A percentile compares a stretch with the other conserved stretches of the same genome.
Evolutionary conservation across 2,329 filamentous ascomycete species (phyloP).

Genomic region (Colletotrichum theobromicola): DNA sequence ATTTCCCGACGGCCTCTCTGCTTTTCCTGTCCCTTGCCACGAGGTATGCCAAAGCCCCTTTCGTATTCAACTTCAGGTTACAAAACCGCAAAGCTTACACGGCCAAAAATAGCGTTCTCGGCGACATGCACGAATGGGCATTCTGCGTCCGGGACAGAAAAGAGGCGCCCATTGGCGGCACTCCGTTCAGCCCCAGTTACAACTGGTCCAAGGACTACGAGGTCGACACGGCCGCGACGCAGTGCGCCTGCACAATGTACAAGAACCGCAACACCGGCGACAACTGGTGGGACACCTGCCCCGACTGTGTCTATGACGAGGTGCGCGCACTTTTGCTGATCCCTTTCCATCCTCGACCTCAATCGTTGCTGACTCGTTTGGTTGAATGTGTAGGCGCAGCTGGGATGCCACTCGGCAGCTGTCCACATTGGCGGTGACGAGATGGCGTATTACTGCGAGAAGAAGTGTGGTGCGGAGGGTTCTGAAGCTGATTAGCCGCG

Average conservation of each 20-base stretch:
- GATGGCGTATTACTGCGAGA: constrained; percentile 15
- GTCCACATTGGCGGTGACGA: constrained; percentile 22
- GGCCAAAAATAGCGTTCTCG: background rate
- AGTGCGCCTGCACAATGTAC: constrained; percentile 20
- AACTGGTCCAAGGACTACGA: constrained; percentile 10
- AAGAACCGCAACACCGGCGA: constrained; percentile 20
- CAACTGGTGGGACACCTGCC: constrained; percentile 22
- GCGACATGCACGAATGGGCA: background rate
- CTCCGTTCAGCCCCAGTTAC: background rate
- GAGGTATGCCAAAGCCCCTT: background rate
- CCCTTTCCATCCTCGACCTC: background rate
- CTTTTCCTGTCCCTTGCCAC: background rate
- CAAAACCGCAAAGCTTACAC: background rate
- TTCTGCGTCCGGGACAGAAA: background rate
- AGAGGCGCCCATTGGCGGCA: background rate
- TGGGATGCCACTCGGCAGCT: constrained; percentile 10
- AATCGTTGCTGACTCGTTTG: background rate
- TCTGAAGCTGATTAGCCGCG: background rate
- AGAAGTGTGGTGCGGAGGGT: constrained; percentile 19
- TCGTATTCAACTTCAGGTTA: background rate
- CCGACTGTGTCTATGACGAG: constrained; percentile 15
- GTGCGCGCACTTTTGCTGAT: background rate
- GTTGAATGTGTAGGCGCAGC: background rate
- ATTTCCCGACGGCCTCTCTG: background rate
- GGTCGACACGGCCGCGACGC: constrained; percentile 4